Percentiles rank a stretch among this genome's conserved stretches.
Evolutionary conservation across 305 asterid species (phyloP).

Genomic region (Solanum hybrid): DNA sequence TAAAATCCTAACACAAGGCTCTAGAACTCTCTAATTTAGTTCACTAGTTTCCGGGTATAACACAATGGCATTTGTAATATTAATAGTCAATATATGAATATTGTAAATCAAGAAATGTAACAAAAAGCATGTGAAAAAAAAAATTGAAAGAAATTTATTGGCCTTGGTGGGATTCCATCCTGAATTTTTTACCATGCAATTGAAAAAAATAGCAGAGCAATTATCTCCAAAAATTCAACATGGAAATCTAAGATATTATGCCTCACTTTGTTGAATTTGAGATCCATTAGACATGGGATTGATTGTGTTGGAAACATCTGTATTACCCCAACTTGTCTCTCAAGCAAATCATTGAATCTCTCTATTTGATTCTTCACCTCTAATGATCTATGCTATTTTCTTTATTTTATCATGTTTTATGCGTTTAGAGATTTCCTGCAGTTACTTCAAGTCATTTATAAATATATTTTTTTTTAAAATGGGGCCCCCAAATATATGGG

Average conservation of each 20-base stretch:
- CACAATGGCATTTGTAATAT: too few relatives aligned
- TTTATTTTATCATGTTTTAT: too few relatives aligned
- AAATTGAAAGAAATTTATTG: not conserved
- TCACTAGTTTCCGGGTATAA: too few relatives aligned
- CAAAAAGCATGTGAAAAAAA: not conserved
- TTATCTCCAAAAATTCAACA: not conserved
- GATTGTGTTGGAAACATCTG: conserved; percentile 34
- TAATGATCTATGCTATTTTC: too few relatives aligned
- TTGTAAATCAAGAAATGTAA: not conserved
- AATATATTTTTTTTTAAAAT: too few relatives aligned
- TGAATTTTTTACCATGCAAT: not conserved
- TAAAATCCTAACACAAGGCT: too few relatives aligned
- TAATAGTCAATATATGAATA: too few relatives aligned
- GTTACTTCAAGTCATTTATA: too few relatives aligned
- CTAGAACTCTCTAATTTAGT: too few relatives aligned
- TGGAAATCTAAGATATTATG: not conserved
- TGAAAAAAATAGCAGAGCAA: not conserved
- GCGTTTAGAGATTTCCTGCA: too few relatives aligned
- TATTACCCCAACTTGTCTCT: conserved; percentile 53
- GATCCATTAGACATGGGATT: conserved; percentile 31
- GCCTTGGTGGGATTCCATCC: not conserved
- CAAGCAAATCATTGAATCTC: conserved; percentile 52
- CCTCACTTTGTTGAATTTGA: conserved; percentile 38
- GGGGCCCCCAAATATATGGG: too few relatives aligned
- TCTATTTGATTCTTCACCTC: conserved; percentile 47